These are phyloP conservation scores for Avena insularis DNA, from an alignment of 176 grass and related monocot genomes.

Conservation along the genomic window DNA sequence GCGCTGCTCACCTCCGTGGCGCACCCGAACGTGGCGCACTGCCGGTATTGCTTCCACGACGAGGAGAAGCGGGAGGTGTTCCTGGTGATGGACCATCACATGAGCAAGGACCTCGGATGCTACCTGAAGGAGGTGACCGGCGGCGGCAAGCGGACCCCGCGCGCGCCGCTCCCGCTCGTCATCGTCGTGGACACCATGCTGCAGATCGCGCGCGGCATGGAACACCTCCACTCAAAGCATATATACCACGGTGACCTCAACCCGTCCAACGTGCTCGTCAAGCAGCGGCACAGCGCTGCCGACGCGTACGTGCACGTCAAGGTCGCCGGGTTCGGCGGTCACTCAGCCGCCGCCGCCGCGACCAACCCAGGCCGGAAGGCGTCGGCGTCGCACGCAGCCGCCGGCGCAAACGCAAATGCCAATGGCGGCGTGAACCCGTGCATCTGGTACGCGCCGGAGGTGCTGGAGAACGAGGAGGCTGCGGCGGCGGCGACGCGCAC, in stretches of 20 bases:
- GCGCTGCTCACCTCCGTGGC: constrained; percentile 61
- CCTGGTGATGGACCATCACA: constrained; percentile 75
- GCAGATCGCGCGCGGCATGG: constrained; percentile 92
- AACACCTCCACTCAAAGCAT: constrained; percentile 78
- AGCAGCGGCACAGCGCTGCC: constrained; percentile 35
- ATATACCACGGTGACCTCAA: constrained; percentile 86
- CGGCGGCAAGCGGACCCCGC: constrained; percentile 50
- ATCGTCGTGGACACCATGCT: constrained; percentile 81
- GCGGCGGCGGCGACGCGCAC: constrained; percentile 36
- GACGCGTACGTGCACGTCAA: constrained; percentile 67
- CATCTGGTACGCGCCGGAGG: constrained; percentile 95
- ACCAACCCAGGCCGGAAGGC: constrained; percentile 7
- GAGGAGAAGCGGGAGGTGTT: constrained; percentile 82
- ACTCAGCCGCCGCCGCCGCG: not conserved
- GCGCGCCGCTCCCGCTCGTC: constrained; percentile 53
- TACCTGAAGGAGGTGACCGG: constrained; percentile 67
- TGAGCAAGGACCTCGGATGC: constrained; percentile 70
- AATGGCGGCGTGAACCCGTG: constrained; percentile 39
- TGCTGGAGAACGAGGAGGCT: constrained; percentile 54
- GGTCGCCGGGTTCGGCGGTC: constrained; percentile 54
- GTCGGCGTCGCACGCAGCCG: not conserved
- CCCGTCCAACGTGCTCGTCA: constrained; percentile 76
- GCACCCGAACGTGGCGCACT: constrained; percentile 81
- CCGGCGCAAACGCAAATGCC: not conserved
- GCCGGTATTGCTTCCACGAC: constrained; percentile 82